These are phyloP conservation scores for Colletotrichum spaethianum DNA, from an alignment of 2,329 filamentous ascomycete genomes.

Conservation along the genomic window DNA sequence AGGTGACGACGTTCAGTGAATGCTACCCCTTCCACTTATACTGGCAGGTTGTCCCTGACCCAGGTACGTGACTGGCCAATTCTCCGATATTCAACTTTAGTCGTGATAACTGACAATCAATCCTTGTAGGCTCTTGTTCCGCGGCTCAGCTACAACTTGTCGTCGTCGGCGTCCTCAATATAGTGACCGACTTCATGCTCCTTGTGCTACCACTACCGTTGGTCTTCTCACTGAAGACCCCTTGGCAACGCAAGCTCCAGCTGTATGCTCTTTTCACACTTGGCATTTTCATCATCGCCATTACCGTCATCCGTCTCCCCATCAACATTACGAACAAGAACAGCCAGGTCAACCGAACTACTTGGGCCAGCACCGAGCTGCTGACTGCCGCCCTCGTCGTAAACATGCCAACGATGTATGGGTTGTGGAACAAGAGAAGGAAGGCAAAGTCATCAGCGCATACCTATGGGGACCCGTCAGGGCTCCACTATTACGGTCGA, in stretches of 20 bases:
- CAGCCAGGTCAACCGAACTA: conserved; percentile 53
- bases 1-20: conserved; percentile 53
- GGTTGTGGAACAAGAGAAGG: conserved; percentile 49
- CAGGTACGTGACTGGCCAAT: conserved; percentile 46
- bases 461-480: conserved; percentile 33
- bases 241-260: conserved; percentile 50
- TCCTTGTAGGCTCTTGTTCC: conserved; percentile 45
- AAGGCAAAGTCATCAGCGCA: conserved; percentile 44
- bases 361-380: conserved; percentile 57
- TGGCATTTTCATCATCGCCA: conserved; percentile 55
- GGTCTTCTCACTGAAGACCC: conserved; percentile 49
- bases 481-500: conserved; percentile 31
- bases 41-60: conserved; percentile 66
- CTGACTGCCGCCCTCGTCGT: conserved; percentile 48
- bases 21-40: conserved; percentile 66
- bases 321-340: conserved; percentile 53
- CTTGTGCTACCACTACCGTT: conserved; percentile 49
- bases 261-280: conserved; percentile 53
- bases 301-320: conserved; percentile 56
- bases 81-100: neutral
- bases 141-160: conserved; percentile 51
- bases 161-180: conserved; percentile 51
- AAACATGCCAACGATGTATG: conserved; percentile 55
- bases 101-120: neutral
- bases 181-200: conserved; percentile 50